Percentiles rank a stretch among this genome's conserved stretches.
Evolutionary conservation across 805 yeast species (phyloP).

Genomic region (Kurtzmaniella fragi): DNA sequence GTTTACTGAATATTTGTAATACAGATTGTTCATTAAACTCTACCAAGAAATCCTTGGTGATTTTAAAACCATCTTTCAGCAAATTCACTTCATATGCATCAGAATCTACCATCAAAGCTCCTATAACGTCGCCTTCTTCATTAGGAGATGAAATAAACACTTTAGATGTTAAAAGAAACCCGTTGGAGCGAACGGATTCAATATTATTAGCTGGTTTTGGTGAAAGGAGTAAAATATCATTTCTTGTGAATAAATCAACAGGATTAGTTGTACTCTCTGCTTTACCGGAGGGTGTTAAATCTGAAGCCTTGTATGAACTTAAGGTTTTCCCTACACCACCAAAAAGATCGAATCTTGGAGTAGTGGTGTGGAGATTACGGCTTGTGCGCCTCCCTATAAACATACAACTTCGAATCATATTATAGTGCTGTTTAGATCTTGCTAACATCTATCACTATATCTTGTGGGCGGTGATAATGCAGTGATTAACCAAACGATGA

Average conservation of each 20-base stretch:
- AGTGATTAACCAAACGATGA: too few species aligned
- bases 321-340: slow-evolving; percentile 7
- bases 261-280: slow-evolving; percentile 38
- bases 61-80: slow-evolving; percentile 38
- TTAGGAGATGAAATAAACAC: slow-evolving; percentile 42
- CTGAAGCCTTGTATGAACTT: slow-evolving; percentile 2
- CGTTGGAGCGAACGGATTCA: slow-evolving; percentile 43
- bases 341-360: slow-evolving; percentile 4
- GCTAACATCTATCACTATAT: too few species aligned
- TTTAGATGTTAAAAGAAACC: slow-evolving; percentile 56
- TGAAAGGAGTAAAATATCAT: slow-evolving; percentile 38
- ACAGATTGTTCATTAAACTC: slow-evolving; percentile 40
- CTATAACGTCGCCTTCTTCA: slow-evolving; percentile 33
- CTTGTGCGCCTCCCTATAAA: background rate
- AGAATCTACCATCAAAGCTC: slow-evolving; percentile 46
- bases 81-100: slow-evolving; percentile 62
- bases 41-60: slow-evolving; percentile 46
- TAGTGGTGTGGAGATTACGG: background rate
- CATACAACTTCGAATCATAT: background rate
- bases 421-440: too few species aligned
- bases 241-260: slow-evolving; percentile 38
- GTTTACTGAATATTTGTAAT: slow-evolving; percentile 44
- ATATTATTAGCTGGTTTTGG: slow-evolving; percentile 39
- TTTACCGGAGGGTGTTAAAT: slow-evolving; percentile 30
- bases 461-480: too few species aligned